A percentile compares a stretch with the other conserved stretches of the same genome.
These are phyloP conservation scores for Suillus lakei DNA, from an alignment of 768 basidiomycete species.

Conservation along the genomic window DNA sequence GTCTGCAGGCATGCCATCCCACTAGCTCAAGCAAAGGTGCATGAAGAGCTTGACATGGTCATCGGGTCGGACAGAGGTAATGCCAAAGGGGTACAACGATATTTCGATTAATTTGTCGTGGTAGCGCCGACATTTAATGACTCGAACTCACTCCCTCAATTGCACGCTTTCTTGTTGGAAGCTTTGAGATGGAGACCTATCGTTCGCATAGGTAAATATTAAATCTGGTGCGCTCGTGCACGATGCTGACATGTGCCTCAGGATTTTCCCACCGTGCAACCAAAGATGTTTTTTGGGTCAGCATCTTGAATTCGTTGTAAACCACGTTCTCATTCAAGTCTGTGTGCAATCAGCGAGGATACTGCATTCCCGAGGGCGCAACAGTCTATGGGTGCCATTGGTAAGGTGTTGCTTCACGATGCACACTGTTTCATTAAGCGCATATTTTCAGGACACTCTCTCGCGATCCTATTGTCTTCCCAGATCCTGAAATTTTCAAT, in stretches of 20 bases:
- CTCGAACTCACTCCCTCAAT: background rate
- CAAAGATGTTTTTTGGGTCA: conserved; percentile 63
- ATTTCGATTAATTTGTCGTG: background rate
- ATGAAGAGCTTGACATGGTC: conserved; percentile 55
- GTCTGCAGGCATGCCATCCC: conserved; percentile 57
- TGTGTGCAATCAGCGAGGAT: conserved; percentile 31
- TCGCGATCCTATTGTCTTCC: conserved; percentile 54
- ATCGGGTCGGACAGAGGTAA: conserved; percentile 42
- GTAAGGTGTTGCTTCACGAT: conserved; percentile 12
- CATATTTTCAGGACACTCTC: conserved; percentile 47
- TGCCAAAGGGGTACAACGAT: background rate
- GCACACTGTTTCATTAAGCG: background rate
- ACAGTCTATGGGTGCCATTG: conserved; percentile 39
- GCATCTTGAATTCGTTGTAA: background rate
- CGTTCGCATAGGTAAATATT: conserved; percentile 29
- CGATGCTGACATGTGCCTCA: background rate
- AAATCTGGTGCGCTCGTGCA: background rate
- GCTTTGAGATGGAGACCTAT: conserved; percentile 40
- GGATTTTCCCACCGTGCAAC: conserved; percentile 67
- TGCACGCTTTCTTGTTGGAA: conserved; percentile 26
- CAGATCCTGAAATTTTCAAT: conserved; percentile 56
- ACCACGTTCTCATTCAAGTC: background rate
- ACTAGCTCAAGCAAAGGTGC: conserved; percentile 49
- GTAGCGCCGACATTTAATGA: background rate
- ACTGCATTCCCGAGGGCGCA: conserved; percentile 39